Base-by-base conservation (phyloP, 345 rosid species). In the Pistacia vera region DNA sequence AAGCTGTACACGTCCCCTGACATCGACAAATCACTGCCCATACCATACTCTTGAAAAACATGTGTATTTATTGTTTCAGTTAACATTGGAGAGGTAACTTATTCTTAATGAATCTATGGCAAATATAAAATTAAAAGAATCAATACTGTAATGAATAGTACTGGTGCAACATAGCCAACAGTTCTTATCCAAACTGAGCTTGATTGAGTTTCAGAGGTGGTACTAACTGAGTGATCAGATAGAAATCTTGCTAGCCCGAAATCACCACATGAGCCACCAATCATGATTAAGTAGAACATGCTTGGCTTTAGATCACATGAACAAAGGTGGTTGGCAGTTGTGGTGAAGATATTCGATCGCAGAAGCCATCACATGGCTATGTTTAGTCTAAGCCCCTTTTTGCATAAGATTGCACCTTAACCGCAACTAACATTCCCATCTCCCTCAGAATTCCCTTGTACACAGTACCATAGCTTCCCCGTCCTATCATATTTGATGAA, bases 291-390 rank as follows among this genome's bases (percentile, higher is more conserved):
- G 75, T 20, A 81, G 76, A 54, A 69, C 54, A 51, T 77, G 33
- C 75, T 73, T 1, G 69, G 84, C 70, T 81, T 81, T 16, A 68
- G 18, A 54, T 81, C 79, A n/a, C 79, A 10, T 70, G 84, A 38
- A 74, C 33, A 35, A 70, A 10, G 76, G 81, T 49, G 38, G 55
- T 63, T 70, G 73, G 18, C 61, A 70, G 7, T 44, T 35, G 58
- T 73, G 63, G 63, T 80, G 80, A 28, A 81, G 74, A 25, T 81
- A 81, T 13, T 81, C 73, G 14, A 81, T 33, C n/a, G 80, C 74
- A 7, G 20, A 65, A 60, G 80, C 71, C 36, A 28, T 78, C 75
- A 52, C n/a, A 71, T 63, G 28, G 81, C 52, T 8, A 70, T 61
- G 36, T 74, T 54, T 22, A 77, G 52, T 30, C 81, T 60, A 70